A percentile compares a stretch with the other conserved stretches of the same genome.
phyloP scores from a whole-genome alignment of 208 protist species.

The Acanthamoeba sp. region DNA sequence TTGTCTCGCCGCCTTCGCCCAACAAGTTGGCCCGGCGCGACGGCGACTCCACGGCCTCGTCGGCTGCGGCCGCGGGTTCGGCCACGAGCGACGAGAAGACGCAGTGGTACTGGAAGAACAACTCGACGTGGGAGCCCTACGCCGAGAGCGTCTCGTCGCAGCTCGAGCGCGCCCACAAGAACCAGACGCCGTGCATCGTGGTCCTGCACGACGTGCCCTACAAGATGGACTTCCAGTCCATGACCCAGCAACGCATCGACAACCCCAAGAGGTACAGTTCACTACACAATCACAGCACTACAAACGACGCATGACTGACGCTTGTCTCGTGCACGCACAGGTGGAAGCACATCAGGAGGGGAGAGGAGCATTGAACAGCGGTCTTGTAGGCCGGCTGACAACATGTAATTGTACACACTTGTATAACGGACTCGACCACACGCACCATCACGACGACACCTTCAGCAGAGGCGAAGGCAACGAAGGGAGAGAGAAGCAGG shows the following conservation, averaged over 20 bases:
- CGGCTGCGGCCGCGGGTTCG: not conserved
- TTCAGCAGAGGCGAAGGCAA: not conserved
- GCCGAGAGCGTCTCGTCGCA: not conserved
- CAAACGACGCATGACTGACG: not conserved
- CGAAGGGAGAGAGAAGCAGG: not conserved
- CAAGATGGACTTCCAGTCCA: constrained; percentile 55
- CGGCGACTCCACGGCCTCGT: not conserved
- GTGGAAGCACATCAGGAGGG: constrained; percentile 21
- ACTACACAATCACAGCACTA: not conserved
- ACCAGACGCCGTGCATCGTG: constrained; percentile 3
- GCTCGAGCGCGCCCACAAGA: constrained; percentile 22
- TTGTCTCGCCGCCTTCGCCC: not conserved
- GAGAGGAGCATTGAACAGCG: not conserved
- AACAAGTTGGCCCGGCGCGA: not conserved
- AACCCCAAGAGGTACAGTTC: constrained; percentile 23
- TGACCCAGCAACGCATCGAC: constrained; percentile 32
- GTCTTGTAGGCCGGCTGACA: not conserved
- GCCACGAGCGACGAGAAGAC: not conserved
- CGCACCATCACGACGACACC: not conserved
- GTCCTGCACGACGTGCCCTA: constrained; percentile 37
- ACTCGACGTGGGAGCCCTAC: constrained; percentile 32
- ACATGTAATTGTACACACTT: not conserved
- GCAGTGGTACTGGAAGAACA: constrained; percentile 53
- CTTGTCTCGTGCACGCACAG: not conserved
- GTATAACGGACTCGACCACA: too few relatives aligned